Conservation (phyloP, 495 filamentous ascomycete species). For the Poronia punctata region DNA sequence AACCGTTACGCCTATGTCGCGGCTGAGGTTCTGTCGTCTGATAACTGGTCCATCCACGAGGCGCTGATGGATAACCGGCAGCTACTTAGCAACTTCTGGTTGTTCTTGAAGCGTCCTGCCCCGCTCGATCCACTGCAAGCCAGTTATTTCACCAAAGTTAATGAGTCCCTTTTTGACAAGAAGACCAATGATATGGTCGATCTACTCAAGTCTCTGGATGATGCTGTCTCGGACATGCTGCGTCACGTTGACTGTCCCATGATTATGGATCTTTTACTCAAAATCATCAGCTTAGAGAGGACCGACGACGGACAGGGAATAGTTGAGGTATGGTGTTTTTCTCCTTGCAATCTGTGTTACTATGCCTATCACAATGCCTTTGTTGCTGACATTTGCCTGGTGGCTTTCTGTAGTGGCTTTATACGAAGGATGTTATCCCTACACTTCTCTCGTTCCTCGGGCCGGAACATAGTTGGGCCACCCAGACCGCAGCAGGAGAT, state of each 20-base stretch:
- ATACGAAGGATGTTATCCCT: slow-evolving; percentile 84
- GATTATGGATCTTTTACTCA: slow-evolving; percentile 96
- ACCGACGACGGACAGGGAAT: slow-evolving; percentile 85
- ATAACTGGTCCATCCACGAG: slow-evolving; percentile 93
- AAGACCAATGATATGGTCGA: slow-evolving; percentile 96
- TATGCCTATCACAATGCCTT: background rate
- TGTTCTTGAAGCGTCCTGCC: slow-evolving; percentile 69
- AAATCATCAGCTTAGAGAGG: slow-evolving; percentile 96
- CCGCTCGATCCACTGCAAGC: slow-evolving; percentile 89
- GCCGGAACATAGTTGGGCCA: slow-evolving; percentile 70
- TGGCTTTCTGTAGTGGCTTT: slow-evolving; percentile 70
- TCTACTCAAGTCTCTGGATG: slow-evolving; percentile 74
- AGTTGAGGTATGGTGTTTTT: slow-evolving; percentile 62
- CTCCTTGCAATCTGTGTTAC: background rate
- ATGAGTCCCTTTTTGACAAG: slow-evolving; percentile 90
- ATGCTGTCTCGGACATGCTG: slow-evolving; percentile 75
- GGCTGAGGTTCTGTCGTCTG: slow-evolving; percentile 88
- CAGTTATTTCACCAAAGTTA: slow-evolving; percentile 97
- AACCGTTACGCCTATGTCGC: slow-evolving; percentile 87
- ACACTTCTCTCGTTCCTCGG: slow-evolving; percentile 81
- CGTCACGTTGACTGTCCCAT: slow-evolving; percentile 96
- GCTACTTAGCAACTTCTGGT: slow-evolving; percentile 79
- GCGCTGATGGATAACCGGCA: slow-evolving; percentile 78
- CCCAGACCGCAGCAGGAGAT: slow-evolving; percentile 94
- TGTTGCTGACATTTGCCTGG: slow-evolving; percentile 12